Evolutionary conservation across 179 eudicot species (phyloP).

Genomic region (Vitellaria paradoxa): DNA sequence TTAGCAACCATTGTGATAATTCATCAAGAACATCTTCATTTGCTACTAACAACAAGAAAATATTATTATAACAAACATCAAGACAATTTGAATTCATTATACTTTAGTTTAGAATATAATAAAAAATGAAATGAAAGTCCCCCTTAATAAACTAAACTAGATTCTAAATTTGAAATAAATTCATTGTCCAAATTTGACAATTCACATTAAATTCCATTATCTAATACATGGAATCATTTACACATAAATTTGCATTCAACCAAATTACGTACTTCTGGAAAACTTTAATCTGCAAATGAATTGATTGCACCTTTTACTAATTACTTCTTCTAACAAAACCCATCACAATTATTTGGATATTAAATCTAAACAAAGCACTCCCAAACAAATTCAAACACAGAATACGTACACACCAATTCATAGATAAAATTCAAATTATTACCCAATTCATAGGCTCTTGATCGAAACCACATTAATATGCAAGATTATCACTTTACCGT

Average conservation of each 20-base stretch:
- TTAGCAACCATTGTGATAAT: not conserved
- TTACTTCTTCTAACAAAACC: not conserved
- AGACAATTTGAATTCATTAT: not conserved
- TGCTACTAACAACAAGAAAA: not conserved
- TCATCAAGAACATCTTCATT: not conserved
- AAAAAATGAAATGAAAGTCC: not conserved
- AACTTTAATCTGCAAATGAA: not conserved
- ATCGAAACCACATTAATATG: not conserved
- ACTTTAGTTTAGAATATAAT: not conserved
- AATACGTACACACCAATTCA: not conserved
- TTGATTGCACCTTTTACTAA: not conserved
- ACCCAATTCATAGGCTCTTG: not conserved
- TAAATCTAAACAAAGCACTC: not conserved
- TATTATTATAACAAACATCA: not conserved
- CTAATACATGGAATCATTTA: not conserved
- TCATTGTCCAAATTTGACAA: no score
- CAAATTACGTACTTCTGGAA: not conserved
- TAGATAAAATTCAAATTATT: not conserved
- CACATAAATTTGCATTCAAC: not conserved
- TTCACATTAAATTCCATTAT: not conserved
- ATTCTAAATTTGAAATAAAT: not conserved
- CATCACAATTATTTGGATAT: not conserved
- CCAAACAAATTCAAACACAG: not conserved
- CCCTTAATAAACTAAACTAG: not conserved
- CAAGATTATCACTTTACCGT: not conserved